These are phyloP conservation scores for Boletus bicolor DNA, from an alignment of 768 basidiomycete species.

Conservation along the genomic window DNA sequence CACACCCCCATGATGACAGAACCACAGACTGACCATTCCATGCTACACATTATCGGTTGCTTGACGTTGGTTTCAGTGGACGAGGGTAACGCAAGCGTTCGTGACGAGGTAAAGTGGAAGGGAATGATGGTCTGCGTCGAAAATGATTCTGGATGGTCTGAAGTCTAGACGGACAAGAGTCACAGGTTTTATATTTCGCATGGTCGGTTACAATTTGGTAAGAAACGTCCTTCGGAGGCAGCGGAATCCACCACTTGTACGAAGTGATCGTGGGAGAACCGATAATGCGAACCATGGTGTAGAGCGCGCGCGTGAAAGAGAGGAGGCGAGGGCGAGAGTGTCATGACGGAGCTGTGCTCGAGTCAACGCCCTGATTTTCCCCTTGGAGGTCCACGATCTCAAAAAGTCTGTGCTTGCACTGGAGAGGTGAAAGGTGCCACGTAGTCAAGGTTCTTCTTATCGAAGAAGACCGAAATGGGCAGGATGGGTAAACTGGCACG, in stretches of 20 bases:
- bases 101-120: background rate
- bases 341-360: constrained; percentile 23
- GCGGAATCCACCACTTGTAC: constrained; percentile 25
- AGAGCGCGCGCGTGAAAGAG: background rate
- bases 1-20: background rate
- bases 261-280: constrained; percentile 35
- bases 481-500: constrained; percentile 28
- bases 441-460: constrained; percentile 21
- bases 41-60: constrained; percentile 46
- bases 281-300: constrained; percentile 12
- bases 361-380: constrained; percentile 29
- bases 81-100: background rate
- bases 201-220: constrained; percentile 28
- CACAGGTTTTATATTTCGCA: constrained; percentile 30
- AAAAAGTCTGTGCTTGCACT: constrained; percentile 16
- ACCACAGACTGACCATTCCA: constrained; percentile 47
- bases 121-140: background rate
- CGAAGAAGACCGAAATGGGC: constrained; percentile 26
- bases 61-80: constrained; percentile 1
- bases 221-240: constrained; percentile 28
- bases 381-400: constrained; percentile 19
- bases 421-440: constrained; percentile 21
- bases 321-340: constrained; percentile 1
- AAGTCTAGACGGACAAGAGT: background rate
- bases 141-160: background rate